These are phyloP conservation scores for Wickerhamiella azymoides DNA, from an alignment of 805 yeast genomes.

Conservation along the genomic window DNA sequence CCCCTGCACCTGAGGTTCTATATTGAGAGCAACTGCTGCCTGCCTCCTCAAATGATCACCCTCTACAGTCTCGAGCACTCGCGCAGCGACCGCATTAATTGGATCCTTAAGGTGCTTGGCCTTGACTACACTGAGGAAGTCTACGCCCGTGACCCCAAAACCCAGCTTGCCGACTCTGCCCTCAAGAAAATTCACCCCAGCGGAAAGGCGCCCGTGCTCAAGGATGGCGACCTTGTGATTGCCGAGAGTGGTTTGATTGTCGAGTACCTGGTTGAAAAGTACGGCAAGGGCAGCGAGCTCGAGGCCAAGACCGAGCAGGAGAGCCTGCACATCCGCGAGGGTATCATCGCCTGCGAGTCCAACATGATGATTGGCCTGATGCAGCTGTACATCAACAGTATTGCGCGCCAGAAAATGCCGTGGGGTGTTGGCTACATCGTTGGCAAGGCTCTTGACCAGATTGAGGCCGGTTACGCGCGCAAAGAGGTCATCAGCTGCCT, in stretches of 20 bases:
- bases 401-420: slow-evolving; percentile 15
- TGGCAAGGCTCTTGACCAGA: slow-evolving; percentile 30
- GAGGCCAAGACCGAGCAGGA: slow-evolving; percentile 29
- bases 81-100: slow-evolving; percentile 46
- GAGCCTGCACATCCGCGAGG: slow-evolving; percentile 34
- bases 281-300: slow-evolving; percentile 31
- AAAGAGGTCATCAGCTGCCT: slow-evolving; percentile 33
- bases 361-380: slow-evolving; percentile 38
- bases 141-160: slow-evolving; percentile 35
- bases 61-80: slow-evolving; percentile 36
- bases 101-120: slow-evolving; percentile 46
- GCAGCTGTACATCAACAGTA: slow-evolving; percentile 25
- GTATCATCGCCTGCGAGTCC: slow-evolving; percentile 43
- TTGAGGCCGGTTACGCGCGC: slow-evolving; percentile 35
- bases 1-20: no score
- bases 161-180: slow-evolving; percentile 36
- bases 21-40: neutral
- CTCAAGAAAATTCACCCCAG: slow-evolving; percentile 41
- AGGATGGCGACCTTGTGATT: slow-evolving; percentile 27
- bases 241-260: slow-evolving; percentile 51
- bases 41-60: slow-evolving; percentile 10
- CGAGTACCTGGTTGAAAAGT: slow-evolving; percentile 36
- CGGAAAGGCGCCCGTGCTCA: slow-evolving; percentile 52
- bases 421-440: slow-evolving; percentile 21
- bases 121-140: slow-evolving; percentile 40